These are phyloP conservation scores for Gonapodya sp. DNA, from an alignment of 192 early-diverging fungal genomes.

Conservation along the genomic window DNA sequence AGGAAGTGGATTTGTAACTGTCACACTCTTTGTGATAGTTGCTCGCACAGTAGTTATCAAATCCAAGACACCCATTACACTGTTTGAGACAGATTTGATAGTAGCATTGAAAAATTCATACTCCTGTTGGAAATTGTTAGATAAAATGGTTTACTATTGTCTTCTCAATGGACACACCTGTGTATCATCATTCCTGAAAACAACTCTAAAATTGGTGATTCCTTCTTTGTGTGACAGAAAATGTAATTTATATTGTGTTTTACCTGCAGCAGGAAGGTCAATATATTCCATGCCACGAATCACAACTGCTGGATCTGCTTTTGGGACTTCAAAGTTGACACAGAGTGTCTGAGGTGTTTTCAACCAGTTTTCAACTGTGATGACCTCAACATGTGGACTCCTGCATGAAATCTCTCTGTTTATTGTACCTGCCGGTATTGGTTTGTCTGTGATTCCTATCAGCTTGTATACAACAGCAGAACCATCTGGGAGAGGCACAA, in stretches of 20 bases:
- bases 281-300: constrained; percentile 49
- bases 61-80: constrained; percentile 38
- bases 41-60: constrained; percentile 34
- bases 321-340: constrained; percentile 37
- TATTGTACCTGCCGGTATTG: constrained; percentile 32
- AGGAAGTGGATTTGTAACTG: constrained; percentile 38
- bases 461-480: constrained; percentile 49
- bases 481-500: constrained; percentile 54
- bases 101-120: constrained; percentile 29
- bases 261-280: constrained; percentile 35
- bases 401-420: constrained; percentile 47
- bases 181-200: constrained; percentile 48
- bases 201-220: constrained; percentile 33
- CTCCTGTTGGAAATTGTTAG: background rate
- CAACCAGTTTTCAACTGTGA: constrained; percentile 44
- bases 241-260: constrained; percentile 45
- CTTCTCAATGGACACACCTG: constrained; percentile 35
- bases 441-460: constrained; percentile 45
- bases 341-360: constrained; percentile 40
- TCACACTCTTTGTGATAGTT: constrained; percentile 23
- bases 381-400: constrained; percentile 37
- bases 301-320: constrained; percentile 44
- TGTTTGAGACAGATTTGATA: constrained; percentile 41
- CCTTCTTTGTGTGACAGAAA: constrained; percentile 55
- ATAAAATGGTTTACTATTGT: background rate